Conservation (phyloP, 495 filamentous ascomycete species). For the Lophiostoma macrostomum region DNA sequence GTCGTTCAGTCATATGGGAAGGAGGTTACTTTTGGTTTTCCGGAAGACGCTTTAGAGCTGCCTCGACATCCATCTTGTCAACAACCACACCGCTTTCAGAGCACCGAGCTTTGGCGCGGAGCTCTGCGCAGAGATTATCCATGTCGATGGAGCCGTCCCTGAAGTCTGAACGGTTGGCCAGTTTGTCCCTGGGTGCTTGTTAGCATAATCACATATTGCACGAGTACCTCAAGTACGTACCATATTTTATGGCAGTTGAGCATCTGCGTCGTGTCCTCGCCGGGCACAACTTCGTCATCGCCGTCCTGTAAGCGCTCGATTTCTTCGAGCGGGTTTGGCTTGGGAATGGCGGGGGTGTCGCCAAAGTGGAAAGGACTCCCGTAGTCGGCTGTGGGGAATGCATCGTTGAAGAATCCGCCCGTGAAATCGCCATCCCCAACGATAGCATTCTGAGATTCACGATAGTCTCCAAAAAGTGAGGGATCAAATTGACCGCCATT, state of each 20-base stretch:
- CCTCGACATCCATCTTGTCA: conserved; percentile 80
- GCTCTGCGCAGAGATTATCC: conserved; percentile 84
- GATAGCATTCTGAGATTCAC: conserved; percentile 79
- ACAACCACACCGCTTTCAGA: conserved; percentile 91
- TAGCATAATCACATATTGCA: background rate
- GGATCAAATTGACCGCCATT: conserved; percentile 90
- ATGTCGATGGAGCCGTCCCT: conserved; percentile 87
- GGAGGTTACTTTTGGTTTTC: conserved; percentile 1
- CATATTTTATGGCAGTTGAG: conserved; percentile 89
- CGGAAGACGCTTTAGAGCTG: conserved; percentile 37
- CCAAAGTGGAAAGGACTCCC: conserved; percentile 68
- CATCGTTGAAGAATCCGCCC: conserved; percentile 82
- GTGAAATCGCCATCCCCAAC: conserved; percentile 61
- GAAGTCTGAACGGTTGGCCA: conserved; percentile 83
- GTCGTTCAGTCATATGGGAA: background rate
- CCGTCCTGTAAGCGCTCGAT: conserved; percentile 68
- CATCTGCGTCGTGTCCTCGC: conserved; percentile 62
- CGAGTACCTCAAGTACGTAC: conserved; percentile 52
- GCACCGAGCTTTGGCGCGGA: conserved; percentile 95
- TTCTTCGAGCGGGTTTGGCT: conserved; percentile 68
- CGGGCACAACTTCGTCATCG: conserved; percentile 62
- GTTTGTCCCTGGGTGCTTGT: conserved; percentile 68
- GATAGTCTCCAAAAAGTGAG: conserved; percentile 86
- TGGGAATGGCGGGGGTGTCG: conserved; percentile 51
- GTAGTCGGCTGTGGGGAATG: conserved; percentile 74